phyloP scores from a whole-genome alignment of 192 early-diverging fungal species.

The Linnemannia zychae region DNA sequence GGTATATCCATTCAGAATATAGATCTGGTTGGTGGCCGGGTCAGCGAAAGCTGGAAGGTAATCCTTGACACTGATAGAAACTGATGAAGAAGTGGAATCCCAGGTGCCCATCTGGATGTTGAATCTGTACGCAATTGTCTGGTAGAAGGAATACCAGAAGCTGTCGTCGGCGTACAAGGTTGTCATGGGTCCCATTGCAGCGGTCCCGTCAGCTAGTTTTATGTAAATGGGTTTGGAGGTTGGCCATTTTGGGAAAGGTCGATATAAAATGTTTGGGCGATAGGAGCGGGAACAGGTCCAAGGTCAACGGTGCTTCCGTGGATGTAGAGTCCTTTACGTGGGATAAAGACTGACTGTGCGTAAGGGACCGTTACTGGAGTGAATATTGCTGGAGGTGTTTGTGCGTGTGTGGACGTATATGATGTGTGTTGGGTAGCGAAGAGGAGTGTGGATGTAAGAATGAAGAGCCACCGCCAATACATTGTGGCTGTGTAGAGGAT shows the following conservation, averaged over 20 bases:
- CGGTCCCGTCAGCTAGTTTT: not conserved
- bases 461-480: not conserved
- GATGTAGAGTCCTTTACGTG: conserved; percentile 10
- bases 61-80: too few species aligned
- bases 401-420: not conserved
- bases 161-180: not conserved
- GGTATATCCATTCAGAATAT: not conserved
- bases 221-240: conserved; percentile 12
- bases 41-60: not conserved
- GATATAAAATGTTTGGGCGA: conserved; percentile 22
- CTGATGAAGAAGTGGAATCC: not conserved
- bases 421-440: not conserved
- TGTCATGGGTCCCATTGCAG: not conserved
- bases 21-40: not conserved
- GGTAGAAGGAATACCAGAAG: conserved; percentile 1
- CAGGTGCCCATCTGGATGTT: not conserved
- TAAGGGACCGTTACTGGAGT: not conserved
- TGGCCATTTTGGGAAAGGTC: conserved; percentile 17
- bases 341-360: conserved; percentile 9
- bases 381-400: not conserved
- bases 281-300: not conserved
- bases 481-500: not conserved
- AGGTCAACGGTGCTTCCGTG: not conserved
- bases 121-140: conserved; percentile 2
- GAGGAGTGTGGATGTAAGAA: not conserved